Conservation (phyloP, 306 rosid species). For the Cercis canadensis region DNA sequence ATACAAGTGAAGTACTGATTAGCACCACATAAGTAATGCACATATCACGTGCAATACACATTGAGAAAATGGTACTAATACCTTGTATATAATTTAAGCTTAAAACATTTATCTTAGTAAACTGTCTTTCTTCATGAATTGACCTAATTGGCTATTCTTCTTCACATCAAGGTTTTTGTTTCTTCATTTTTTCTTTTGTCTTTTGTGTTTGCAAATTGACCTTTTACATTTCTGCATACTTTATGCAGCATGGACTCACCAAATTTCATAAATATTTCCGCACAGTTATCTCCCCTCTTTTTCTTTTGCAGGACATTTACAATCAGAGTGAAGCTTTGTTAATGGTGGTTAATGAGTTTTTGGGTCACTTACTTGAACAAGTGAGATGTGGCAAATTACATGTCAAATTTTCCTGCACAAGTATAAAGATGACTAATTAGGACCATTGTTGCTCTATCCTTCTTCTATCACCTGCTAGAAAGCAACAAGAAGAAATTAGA, state of each 20-base stretch:
- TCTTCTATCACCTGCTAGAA: background rate
- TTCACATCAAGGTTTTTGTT: background rate
- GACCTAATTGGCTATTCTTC: no score
- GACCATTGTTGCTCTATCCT: background rate
- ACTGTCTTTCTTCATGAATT: no score
- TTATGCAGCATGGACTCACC: background rate
- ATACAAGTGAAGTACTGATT: background rate
- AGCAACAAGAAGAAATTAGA: slow-evolving; percentile 2
- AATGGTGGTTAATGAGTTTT: background rate
- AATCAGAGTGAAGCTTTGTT: background rate
- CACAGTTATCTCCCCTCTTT: no score
- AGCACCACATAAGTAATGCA: background rate
- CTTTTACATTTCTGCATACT: background rate
- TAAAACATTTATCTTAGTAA: no score
- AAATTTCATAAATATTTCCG: background rate
- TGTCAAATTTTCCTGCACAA: background rate
- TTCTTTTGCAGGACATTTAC: background rate
- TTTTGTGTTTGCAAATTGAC: background rate
- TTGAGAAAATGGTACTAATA: no score
- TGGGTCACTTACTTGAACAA: background rate
- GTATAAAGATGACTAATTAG: background rate
- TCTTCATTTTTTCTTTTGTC: background rate
- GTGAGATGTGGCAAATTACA: background rate
- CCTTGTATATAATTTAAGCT: no score
- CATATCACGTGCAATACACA: background rate